Evolutionary conservation across 306 rosid species (phyloP), one percentile per base, ranked within the genome.

Genomic region (Calophaca sinica): DNA sequence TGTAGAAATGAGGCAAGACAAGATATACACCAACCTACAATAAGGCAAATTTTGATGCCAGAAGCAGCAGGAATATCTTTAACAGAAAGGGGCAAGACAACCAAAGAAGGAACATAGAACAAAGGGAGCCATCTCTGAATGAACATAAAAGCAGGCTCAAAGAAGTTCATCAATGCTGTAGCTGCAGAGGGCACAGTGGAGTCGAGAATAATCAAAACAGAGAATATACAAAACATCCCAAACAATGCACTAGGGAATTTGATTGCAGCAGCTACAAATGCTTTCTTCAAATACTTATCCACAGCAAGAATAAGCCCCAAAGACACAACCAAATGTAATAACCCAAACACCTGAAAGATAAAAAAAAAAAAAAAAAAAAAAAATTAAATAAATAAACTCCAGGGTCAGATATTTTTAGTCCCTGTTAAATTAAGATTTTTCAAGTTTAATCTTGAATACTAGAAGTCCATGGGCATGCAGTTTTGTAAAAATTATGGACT

Each of bases 81-180:
- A 0, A 91, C 89, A 49, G 97, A 87, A 78, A 94, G 89, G 0
- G 98, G 98, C 63, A 94, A 78, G 66, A 90, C 88, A 77, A 91
- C 97, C 86, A 91, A 78, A 64, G 96, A 86, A 6, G 98, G 97
- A 80, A 94, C 97, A 58, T 94, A 94, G 75, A 91, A 94, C 83
- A 94, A 79, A 4, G 98, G 97, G 7, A 94, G 92, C 94, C 97
- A 94, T 79, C 97, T 88, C 82, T 94, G 97, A 61, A 94, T 94
- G 74, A 94, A 94, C 84, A 90, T 4, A 36, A 88, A 85, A 29
- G 93, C 98, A 1, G 98, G 98, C 70, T 91, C 84, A 77, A 94
- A 94, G 88, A 91, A 94, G 62, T 76, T 81, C 89, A 87, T 62
- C 86, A 91, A 72, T 76, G 88, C 82, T 4, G 70, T 71, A 1